Evolutionary conservation across 2,329 filamentous ascomycete genomes (phyloP), one percentile per base, ranked within the genome.

Genomic region (Alternaria solani): DNA sequence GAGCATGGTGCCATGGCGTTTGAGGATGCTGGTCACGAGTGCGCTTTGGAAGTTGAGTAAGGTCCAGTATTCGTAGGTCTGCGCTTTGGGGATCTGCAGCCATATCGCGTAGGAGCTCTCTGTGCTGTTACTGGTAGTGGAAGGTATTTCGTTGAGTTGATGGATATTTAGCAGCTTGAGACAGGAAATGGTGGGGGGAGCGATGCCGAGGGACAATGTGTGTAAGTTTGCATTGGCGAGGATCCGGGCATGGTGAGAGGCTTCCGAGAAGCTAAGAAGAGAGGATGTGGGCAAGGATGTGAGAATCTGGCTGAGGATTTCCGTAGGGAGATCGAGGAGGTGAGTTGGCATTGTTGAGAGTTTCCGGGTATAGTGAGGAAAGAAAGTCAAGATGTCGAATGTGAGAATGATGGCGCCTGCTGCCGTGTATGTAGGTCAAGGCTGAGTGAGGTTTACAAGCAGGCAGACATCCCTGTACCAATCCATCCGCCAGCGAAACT

Each of bases 131-230:
- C 3, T 34, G 58, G 23, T 44, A 43, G 80, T 2, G 18, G 38
- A 92, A 39, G 84, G 91, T 7, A 20, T 8, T 4, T 16, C 16
- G 32, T 7, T 18, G 54, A 20, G 3, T 25, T 42, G 20, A 25
- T 42, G 20, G 11, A 16, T 8, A 5, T 49, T 14, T 23, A 49
- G 46, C 14, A 36, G 12, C 2, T 34, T 55, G 23, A 18, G 38
- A 14, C 16, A 26, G n/a, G 16, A 23, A 14, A n/a, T 16, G 14
- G 11, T 14, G 18, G 39, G 42, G n/a, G 87, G 87, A 0, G 89
- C 36, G 84, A 88, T 93, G 38, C 81, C 89, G 9, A 87, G 95
- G 20, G 94, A 97, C 80, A 97, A 92, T 89, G 82, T 88, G 43
- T 73, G 71, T 5, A 79, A 63, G 51, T 69, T 77, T 26, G 71